Evolutionary conservation across 176 grass and related monocot genomes (phyloP).

Genomic region (Oryza officinalis): DNA sequence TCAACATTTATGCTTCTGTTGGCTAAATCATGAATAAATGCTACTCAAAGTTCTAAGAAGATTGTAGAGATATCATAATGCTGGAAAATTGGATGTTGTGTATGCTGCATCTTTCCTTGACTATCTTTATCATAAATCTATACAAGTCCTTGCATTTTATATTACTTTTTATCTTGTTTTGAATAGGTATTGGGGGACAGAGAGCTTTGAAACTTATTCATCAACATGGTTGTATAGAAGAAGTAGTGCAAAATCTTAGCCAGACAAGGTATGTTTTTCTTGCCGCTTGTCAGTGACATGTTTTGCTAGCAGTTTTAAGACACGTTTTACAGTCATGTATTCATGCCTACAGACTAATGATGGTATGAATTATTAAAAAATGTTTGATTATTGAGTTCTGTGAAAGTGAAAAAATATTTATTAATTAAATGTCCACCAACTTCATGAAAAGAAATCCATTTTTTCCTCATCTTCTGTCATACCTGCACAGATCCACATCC

Average conservation of each 20-base stretch:
- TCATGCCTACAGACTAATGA: background rate
- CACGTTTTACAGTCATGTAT: background rate
- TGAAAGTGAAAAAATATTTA: background rate
- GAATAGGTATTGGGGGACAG: slow-evolving; percentile 90
- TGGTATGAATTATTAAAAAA: background rate
- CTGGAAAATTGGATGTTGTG: slow-evolving; percentile 3
- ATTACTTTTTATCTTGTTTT: slow-evolving; percentile 11
- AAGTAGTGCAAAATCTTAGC: slow-evolving; percentile 81
- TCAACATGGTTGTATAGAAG: slow-evolving; percentile 81
- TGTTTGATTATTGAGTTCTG: background rate
- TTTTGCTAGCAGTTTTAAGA: background rate
- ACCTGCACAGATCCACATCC: background rate
- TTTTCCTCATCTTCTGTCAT: background rate
- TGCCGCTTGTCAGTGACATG: background rate
- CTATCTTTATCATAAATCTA: background rate
- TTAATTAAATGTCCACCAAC: background rate
- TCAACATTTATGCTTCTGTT: background rate
- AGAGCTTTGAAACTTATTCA: slow-evolving; percentile 92
- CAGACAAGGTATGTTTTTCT: slow-evolving; percentile 56
- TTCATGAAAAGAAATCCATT: background rate
- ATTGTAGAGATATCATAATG: slow-evolving; percentile 1
- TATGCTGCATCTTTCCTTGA: slow-evolving; percentile 25
- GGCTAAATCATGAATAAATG: slow-evolving; percentile 14
- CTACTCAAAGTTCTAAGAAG: slow-evolving; percentile 8
- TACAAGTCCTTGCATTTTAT: slow-evolving; percentile 12